Evolutionary conservation across 352 stramenopile genomes (phyloP).

Genomic region (Phytophthora fragariaefolia): DNA sequence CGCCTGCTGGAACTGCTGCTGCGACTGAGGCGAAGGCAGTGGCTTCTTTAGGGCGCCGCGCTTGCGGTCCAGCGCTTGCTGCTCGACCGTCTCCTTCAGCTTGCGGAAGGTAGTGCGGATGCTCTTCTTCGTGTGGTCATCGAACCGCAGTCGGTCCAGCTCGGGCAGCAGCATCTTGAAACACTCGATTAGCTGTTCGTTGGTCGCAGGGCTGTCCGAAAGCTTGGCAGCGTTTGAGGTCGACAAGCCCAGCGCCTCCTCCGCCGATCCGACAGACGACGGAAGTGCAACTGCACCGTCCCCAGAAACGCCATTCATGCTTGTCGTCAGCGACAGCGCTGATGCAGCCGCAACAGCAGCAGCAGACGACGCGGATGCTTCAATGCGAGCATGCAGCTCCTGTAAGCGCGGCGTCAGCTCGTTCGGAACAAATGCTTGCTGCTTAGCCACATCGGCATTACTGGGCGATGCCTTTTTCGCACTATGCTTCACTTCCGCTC

Average conservation of each 20-base stretch:
- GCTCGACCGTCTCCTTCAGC: constrained; percentile 52
- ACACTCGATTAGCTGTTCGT: constrained; percentile 56
- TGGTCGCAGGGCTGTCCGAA: constrained; percentile 35
- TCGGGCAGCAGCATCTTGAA: constrained; percentile 60
- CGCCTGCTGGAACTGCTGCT: constrained; percentile 19
- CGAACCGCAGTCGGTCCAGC: constrained; percentile 59
- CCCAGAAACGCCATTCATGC: constrained; percentile 33
- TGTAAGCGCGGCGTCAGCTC: constrained; percentile 46
- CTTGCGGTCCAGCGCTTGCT: constrained; percentile 42
- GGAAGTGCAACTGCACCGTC: constrained; percentile 21
- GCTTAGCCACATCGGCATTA: constrained; percentile 17
- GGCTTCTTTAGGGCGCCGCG: constrained; percentile 36
- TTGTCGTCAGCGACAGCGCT: constrained; percentile 24
- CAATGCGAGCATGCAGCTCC: constrained; percentile 45
- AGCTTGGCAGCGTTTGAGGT: constrained; percentile 19
- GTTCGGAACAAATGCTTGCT: constrained; percentile 10
- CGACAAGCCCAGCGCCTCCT: constrained; percentile 56
- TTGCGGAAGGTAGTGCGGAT: constrained; percentile 59
- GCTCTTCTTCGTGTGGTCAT: constrained; percentile 66
- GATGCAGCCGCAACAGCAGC: constrained; percentile 18
- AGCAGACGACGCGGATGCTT: constrained; percentile 34
- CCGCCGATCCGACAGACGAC: constrained; percentile 25
- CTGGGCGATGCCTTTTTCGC: constrained; percentile 33
- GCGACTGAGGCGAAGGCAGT: constrained; percentile 24
- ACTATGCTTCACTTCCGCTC: constrained; percentile 25